Evolutionary conservation across 441 rosid genomes (phyloP), one percentile per base, ranked within the genome.

Genomic region (Metrosideros polymorpha): DNA sequence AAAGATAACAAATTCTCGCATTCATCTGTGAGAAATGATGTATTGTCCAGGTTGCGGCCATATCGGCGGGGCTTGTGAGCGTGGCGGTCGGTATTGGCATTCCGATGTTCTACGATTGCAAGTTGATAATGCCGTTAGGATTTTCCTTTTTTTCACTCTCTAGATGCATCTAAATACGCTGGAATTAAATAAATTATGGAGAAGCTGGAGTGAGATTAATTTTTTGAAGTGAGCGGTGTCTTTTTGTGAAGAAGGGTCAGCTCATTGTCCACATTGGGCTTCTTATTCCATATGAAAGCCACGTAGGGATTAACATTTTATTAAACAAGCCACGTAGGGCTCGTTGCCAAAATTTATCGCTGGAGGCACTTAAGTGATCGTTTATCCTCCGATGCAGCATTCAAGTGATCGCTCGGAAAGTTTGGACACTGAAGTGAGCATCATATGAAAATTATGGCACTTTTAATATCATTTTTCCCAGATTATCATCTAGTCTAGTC

Each of bases 51-150:
- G 90, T 96, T 66, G 91, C 94, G 22, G 98, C 98, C 24, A 87
- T 97, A 12, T 86, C 96, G 6, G 98, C 96, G 27, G 98, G 99
- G 42, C 19, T 97, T 10, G 97, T 87, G 35, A 96, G 98, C 87
- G 92, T 95, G 42, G 98, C 95, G 0, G 75, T 93, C 35, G 96
- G 97, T 55, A 94, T 97, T 13, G 96, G 98, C 66, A 89, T 97
- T 91, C 98, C 97, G 18, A 88, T 94, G 63, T 95, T 96, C 91
- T 95, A 95, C 87, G 98, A 97, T 86, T 89, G 15, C 98, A 97
- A 89, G 95, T 94, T 83, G 95, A 97, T 87, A 95, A 88, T 91
- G 96, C 98, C 51, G 98, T 96, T 66, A 91, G 94, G 85, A 86
- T 50, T 43, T 49, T 59, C 1, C 35, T 19, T 1, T 29, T 29